Evolutionary conservation across 2,329 filamentous ascomycete species (phyloP).

Genomic region (Penicillium italicum): DNA sequence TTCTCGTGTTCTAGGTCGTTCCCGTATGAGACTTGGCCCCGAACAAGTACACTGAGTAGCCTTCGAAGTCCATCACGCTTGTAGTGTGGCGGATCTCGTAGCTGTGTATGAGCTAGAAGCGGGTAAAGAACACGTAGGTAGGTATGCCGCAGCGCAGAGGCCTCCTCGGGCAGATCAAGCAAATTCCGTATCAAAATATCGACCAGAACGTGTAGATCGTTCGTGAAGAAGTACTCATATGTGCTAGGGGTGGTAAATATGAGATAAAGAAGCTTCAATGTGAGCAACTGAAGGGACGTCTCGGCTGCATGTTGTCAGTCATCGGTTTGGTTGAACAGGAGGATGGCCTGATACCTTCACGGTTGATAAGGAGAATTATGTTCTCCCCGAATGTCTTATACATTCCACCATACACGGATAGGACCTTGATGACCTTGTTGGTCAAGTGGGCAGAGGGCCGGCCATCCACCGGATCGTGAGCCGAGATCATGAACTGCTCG

Average conservation of each 20-base stretch:
- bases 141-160: constrained; percentile 71
- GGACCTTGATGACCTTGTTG: constrained; percentile 87
- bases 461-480: constrained; percentile 51
- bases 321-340: neutral
- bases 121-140: constrained; percentile 92
- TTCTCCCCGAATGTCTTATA: constrained; percentile 98
- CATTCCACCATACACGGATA: constrained; percentile 72
- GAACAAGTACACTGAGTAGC: constrained; percentile 68
- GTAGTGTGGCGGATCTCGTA: constrained; percentile 82
- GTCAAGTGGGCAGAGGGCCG: constrained; percentile 59
- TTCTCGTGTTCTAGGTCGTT: constrained; percentile 43
- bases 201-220: constrained; percentile 87
- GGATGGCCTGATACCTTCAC: constrained; percentile 59
- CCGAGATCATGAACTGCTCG: constrained; percentile 91
- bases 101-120: constrained; percentile 84
- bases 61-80: constrained; percentile 80
- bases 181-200: constrained; percentile 96
- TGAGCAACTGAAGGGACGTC: constrained; percentile 90
- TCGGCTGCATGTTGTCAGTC: constrained; percentile 53
- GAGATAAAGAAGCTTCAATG: constrained; percentile 90
- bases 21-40: constrained; percentile 65
- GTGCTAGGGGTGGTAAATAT: constrained; percentile 89
- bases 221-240: constrained; percentile 98
- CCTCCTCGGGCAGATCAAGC: constrained; percentile 88
- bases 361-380: constrained; percentile 88